Evolutionary conservation across 148 eudicot genomes (phyloP), one percentile per base, ranked within the genome.

Genomic region (Rhododendron mucronatum): DNA sequence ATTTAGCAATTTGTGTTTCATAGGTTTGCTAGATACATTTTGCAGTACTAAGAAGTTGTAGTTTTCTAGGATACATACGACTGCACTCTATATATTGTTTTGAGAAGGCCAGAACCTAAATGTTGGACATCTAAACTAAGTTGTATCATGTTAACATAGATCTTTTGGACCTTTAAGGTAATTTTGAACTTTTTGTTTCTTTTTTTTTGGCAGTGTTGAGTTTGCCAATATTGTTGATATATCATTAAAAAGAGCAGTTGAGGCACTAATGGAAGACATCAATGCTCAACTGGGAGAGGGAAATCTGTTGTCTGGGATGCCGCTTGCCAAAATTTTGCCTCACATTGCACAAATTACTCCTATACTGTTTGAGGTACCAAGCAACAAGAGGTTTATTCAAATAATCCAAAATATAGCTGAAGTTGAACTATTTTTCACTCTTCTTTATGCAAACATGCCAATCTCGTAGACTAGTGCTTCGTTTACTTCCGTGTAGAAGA

Each of bases 401-500:
- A 88, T 91, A 71, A 91, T 96, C 83, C 88, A 86, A 82, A 88
- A 71, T 63, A 92, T 96, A 69, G 93, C 93, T 1, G 98, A 95
- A 87, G 97, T 94, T 44, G 96, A 94, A 89, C 85, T 92, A 86
- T 96, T 95, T 91, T 95, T 96, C 92, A 94, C 99, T 78, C 88
- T 95, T 88, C 96, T 96, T 37, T 96, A 95, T 77, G 85, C 98
- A 57, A 94, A 90, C 89, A 89, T 86, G 41, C 91, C 90, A 26
- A 51, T 88, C 18, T 81, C 84, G 3, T 87, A 86, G 86, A 61
- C 33, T n/a, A n/a, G n/a, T n/a, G n/a, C n/a, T n/a, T n/a, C n/a
- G n/a, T n/a, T n/a, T n/a, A n/a, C n/a, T n/a, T n/a, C n/a, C n/a
- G n/a, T n/a, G n/a, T n/a, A n/a, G n/a, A n/a, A n/a, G n/a, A n/a